Percentiles rank a stretch among this genome's conserved stretches.
Conservation (phyloP, 345 rosid species). For the Excoecaria agallocha region DNA sequence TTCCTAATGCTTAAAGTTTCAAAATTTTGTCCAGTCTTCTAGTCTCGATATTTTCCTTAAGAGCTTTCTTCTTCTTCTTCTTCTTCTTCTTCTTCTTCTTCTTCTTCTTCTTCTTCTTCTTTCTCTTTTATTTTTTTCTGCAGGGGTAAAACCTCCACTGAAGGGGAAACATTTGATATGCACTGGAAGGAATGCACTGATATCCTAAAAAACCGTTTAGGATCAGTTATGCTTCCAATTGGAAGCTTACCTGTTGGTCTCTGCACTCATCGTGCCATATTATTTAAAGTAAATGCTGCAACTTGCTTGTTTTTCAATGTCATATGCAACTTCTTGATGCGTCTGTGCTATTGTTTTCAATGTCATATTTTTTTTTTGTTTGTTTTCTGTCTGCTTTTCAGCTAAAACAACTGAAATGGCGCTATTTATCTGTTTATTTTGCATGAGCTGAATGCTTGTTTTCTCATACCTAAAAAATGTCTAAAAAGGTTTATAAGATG, state of each 20-base stretch:
- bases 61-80: no score
- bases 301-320: background rate
- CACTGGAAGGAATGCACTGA: slow-evolving; percentile 25
- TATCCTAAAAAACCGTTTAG: slow-evolving; percentile 9
- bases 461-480: background rate
- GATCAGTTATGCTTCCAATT: slow-evolving; percentile 27
- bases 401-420: background rate
- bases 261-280: background rate
- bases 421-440: background rate
- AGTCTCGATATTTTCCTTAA: background rate
- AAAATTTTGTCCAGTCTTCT: background rate
- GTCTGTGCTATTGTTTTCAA: background rate
- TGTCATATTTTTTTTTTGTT: background rate
- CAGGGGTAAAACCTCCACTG: slow-evolving; percentile 19
- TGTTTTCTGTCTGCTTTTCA: background rate
- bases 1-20: background rate
- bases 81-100: no score
- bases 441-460: background rate
- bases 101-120: no score
- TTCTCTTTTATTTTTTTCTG: background rate
- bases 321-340: background rate
- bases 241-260: slow-evolving; percentile 29
- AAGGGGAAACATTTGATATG: slow-evolving; percentile 16
- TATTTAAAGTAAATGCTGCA: slow-evolving; percentile 26
- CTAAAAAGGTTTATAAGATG: background rate